Percentiles rank a stretch among this genome's conserved stretches.
Evolutionary conservation across 257 asterid genomes (phyloP).

Genomic region (Phtheirospermum japonicum): DNA sequence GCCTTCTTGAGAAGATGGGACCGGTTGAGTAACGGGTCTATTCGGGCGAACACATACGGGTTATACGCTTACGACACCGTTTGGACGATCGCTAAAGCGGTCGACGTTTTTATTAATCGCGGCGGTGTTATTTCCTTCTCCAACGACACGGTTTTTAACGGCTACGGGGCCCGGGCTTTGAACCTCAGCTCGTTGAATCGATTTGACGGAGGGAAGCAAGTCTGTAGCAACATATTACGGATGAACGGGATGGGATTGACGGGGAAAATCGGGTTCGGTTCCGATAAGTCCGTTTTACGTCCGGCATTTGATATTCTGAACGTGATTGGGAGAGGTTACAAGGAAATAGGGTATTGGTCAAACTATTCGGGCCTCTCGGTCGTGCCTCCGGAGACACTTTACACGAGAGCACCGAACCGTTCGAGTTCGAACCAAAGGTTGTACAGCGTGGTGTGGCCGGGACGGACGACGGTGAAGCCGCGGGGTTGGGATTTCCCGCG

Average conservation of each 20-base stretch:
- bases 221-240: slow-evolving; percentile 21
- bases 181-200: slow-evolving; percentile 23
- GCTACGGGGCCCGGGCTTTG: not conserved
- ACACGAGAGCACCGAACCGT: slow-evolving; percentile 21
- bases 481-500: slow-evolving; percentile 69
- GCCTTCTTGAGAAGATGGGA: slow-evolving; percentile 31
- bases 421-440: slow-evolving; percentile 43
- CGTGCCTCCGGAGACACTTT: slow-evolving; percentile 27
- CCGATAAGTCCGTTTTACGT: slow-evolving; percentile 17
- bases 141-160: slow-evolving; percentile 22
- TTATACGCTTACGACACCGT: slow-evolving; percentile 41
- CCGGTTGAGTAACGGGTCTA: slow-evolving; percentile 18
- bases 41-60: slow-evolving; percentile 28
- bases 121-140: slow-evolving; percentile 33
- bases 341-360: slow-evolving; percentile 33
- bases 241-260: slow-evolving; percentile 25
- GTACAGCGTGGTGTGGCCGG: slow-evolving; percentile 53
- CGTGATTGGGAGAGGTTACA: slow-evolving; percentile 27
- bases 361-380: slow-evolving; percentile 32
- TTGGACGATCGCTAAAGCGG: slow-evolving; percentile 32
- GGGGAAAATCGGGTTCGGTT: slow-evolving; percentile 23
- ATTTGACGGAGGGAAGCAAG: slow-evolving; percentile 30
- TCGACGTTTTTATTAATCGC: slow-evolving; percentile 18
- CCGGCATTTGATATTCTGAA: slow-evolving; percentile 36
- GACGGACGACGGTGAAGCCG: slow-evolving; percentile 43